Evolutionary conservation across 495 filamentous ascomycete species (phyloP), one percentile per base, ranked within the genome.

Genomic region (Hyaloscypha hepaticicola): DNA sequence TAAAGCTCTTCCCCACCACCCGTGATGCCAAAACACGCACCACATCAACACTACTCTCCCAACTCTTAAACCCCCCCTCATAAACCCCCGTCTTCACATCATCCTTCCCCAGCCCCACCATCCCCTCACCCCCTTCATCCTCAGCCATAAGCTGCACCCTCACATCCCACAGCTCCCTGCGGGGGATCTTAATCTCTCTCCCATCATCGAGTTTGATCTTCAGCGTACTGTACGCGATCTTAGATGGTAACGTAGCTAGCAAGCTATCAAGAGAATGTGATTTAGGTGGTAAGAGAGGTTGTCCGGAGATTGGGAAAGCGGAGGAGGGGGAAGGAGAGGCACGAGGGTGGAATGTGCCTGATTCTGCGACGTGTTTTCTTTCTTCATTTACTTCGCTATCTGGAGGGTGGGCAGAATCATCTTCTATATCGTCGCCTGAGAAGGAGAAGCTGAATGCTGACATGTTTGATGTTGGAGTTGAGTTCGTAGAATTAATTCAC

Each of bases 61-160:
- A 99, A 67, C 91, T 96, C 79, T 99, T 98, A 77, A 97, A 93
- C n/a, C 95, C 95, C 41, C 95, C 95, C 74, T 99, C 95, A 75
- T 99, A 99, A 70, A 97, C 87, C 66, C 90, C 88, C 14, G 91
- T 90, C 73, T 87, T 90, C 71, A 99, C 87, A 73, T 99, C 95
- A 64, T 90, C 88, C 70, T 90, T 80, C 33, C 88, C 91, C 11
- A 95, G 80, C 24, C 87, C 87, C 28, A 74, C 73, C 48, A 69
- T 41, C 8, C 61, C 78, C 73, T 67, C 77, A 41, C 53, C 22
- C 3, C n/a, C 21, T 19, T 80, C 82, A 64, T 91, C 90, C 76
- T 97, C 93, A 45, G 90, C 90, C 90, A 97, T 96, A 31, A 97
- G 81, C 77, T 99, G 95, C 49, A 96, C 86, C 26, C 91, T 88